Base-by-base conservation (phyloP, 176 grass and related monocot genomes). In the Oryza brachyantha region DNA sequence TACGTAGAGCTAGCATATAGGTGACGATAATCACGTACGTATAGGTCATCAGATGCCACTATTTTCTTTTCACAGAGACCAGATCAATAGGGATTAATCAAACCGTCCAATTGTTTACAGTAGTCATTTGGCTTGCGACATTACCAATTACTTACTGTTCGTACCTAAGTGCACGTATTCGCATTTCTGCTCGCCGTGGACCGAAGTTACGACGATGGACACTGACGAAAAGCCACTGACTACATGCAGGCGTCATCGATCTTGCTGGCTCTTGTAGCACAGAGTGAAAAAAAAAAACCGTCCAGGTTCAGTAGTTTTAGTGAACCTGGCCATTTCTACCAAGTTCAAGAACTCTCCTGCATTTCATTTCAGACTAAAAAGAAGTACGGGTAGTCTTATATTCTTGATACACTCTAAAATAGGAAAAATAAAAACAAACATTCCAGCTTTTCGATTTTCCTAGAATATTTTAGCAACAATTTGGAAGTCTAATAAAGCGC, bases 101-200 rank as follows among this genome's bases (percentile, higher is more conserved):
- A 26, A 22, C 43, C n/a, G 3, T 27, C 42, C 21, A 40, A 28
- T 82, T 61, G 13, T 28, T 82, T 65, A 65, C 31, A 0, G 41
- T 74, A 83, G 70, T 19, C 34, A 83, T 40, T 31, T 26, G 39
- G 34, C 43, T 66, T 24, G 61, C 14, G 70, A 66, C 34, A 13
- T 66, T 74, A 55, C 24, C 43, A 35, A 40, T 66, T 74, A 74
- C 16, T 41, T 16, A 65, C 29, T 31, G 31, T 55, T 4, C 43
- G 3, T 12, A 54, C 27, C 64, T 32, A 55, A 21, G 34, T 31
- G 31, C 17, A 1, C 4, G 66, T 28, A 61, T 40, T 40, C 10
- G 39, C 61, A 4, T 41, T 55, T 40, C 16, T 3, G 22, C 45
- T 66, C 10, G 52, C 40, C 28, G 69, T 39, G 14, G 26, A 75